Base-by-base conservation (phyloP, 805 yeast species). In the Zygotorulaspora florentina region DNA sequence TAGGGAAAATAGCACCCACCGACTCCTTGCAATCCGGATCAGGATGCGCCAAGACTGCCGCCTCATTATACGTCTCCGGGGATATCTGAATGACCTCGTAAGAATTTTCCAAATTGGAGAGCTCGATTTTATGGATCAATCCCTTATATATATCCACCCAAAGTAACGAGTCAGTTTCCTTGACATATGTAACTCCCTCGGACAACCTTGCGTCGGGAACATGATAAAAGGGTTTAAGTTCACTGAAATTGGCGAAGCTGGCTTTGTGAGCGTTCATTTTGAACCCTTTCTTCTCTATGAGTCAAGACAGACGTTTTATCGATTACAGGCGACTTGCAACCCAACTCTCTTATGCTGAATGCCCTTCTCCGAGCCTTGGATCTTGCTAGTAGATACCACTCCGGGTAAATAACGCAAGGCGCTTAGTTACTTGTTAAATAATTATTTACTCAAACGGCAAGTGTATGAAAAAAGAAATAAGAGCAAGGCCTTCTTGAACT, bases 1-100 rank as follows among this genome's bases (percentile, higher is more conserved):
- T 80, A 27, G 87, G 75, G 13, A 81, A 86, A 51, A 89, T 74
- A 12, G 84, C 90, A 11, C 96, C 96, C 40, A 86, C 69, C 4
- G 78, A 69, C 30, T 72, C 53, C 35, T 33, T 46, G 13, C 37
- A 40, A 77, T 36, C 38, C 9, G 41, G 41, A 25, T 61, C 60
- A 1, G 55, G 51, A 2, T 45, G 37, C 27, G 30, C 29, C 13
- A 45, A 26, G n/a, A 26, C 39, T 3, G 48, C 52, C 15, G 13
- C 38, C 26, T 48, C 43, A 8, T 37, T 30, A 29, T 45, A 48
- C 28, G 42, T 41, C 17, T 41, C 49, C 20, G 39, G 35, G 20
- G 45, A 42, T 17, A 45, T 45, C 20, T 30, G 29, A 26, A 46
- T 46, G 34, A 18, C 37, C 18, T 64, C 40, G 37, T 60, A 61